phyloP scores from a whole-genome alignment of 495 filamentous ascomycete genomes.

The Penicillium soppii region DNA sequence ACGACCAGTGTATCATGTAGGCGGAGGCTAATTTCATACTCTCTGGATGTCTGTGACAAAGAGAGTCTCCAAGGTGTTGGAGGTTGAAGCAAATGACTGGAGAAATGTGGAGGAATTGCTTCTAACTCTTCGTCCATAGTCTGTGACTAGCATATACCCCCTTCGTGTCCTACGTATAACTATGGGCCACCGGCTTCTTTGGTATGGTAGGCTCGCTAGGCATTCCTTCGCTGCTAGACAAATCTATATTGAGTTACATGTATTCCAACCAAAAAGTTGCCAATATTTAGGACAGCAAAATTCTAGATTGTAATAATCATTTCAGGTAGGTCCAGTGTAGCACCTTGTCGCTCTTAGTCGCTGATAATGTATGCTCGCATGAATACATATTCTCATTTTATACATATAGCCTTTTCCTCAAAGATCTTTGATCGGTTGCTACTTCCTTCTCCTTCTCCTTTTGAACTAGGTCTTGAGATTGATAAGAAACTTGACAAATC shows the following conservation, averaged over 20 bases:
- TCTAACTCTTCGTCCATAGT: neutral
- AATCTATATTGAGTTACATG: slow-evolving; percentile 1
- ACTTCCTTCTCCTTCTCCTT: too few species aligned
- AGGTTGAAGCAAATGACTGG: neutral
- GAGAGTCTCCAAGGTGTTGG: neutral
- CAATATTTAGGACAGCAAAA: too few species aligned
- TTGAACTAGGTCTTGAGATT: too few species aligned
- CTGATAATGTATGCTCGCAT: too few species aligned
- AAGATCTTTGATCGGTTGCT: too few species aligned
- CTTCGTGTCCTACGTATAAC: neutral
- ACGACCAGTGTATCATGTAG: slow-evolving; percentile 24
- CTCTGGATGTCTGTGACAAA: neutral
- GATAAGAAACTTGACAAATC: too few species aligned
- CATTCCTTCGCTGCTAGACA: slow-evolving; percentile 1
- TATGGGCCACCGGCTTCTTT: neutral
- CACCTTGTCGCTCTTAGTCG: too few species aligned
- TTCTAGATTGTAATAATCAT: too few species aligned
- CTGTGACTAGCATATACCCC: slow-evolving; percentile 1
- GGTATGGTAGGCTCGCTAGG: neutral
- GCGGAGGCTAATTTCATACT: neutral
- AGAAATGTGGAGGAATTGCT: neutral
- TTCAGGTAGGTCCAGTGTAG: too few species aligned
- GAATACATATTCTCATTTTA: too few species aligned
- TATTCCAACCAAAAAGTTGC: too few species aligned
- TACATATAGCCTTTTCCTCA: too few species aligned